Percentiles rank a stretch among this genome's conserved stretches.
Conservation (phyloP, 495 filamentous ascomycete species). For the Penicillium pulvis region DNA sequence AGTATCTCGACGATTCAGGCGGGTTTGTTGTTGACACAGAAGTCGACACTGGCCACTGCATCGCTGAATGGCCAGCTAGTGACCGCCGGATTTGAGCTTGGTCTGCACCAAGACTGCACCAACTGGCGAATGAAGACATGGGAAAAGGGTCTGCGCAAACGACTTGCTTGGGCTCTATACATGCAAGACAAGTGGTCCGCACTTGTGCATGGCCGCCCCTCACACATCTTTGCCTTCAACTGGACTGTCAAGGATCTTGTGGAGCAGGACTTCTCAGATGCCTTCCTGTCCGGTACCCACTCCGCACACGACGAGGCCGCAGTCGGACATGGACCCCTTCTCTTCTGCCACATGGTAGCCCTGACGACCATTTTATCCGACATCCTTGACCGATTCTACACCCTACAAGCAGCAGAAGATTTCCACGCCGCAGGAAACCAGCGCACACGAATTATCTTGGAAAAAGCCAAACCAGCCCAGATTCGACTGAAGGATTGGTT, state of each 20-base stretch:
- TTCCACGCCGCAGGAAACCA: constrained; percentile 51
- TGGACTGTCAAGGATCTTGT: constrained; percentile 59
- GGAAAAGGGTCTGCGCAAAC: constrained; percentile 59
- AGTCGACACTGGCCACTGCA: constrained; percentile 83
- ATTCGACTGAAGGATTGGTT: constrained; percentile 63
- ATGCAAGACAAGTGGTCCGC: constrained; percentile 65
- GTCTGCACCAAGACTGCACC: constrained; percentile 59
- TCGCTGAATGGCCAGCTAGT: constrained; percentile 78
- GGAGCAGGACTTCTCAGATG: constrained; percentile 53
- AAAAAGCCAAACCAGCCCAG: constrained; percentile 62
- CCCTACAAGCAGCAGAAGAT: constrained; percentile 55
- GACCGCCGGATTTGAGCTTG: constrained; percentile 57
- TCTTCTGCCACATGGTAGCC: constrained; percentile 61
- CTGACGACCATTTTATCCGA: constrained; percentile 63
- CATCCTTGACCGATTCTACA: constrained; percentile 63
- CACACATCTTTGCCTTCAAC: constrained; percentile 56
- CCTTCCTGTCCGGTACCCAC: constrained; percentile 35
- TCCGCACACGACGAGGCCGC: constrained; percentile 38
- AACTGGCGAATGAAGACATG: constrained; percentile 55
- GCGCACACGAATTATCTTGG: constrained; percentile 56
- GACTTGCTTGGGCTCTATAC: constrained; percentile 61
- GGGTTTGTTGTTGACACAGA: constrained; percentile 83
- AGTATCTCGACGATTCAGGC: constrained; percentile 95
- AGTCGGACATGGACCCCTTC: constrained; percentile 48
- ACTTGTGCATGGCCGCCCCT: constrained; percentile 56